Conservation (phyloP, 2,329 filamentous ascomycete species). For the Plenodomus lindquistii region DNA sequence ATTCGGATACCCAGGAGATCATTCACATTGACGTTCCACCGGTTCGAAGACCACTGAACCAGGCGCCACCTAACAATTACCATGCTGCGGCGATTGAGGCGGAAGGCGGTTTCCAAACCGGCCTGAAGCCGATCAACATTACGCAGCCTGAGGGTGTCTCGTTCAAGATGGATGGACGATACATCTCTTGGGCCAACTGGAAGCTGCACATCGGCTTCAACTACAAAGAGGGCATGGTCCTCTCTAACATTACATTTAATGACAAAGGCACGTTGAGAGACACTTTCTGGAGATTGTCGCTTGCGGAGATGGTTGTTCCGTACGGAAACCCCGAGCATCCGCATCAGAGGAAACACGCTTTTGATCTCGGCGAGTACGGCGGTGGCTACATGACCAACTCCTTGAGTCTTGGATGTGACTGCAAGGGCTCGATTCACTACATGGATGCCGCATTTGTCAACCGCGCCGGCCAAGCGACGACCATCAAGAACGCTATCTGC, state of each 20-base stretch:
- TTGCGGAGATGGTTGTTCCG: constrained; percentile 93
- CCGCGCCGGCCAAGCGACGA: constrained; percentile 71
- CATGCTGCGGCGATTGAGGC: constrained; percentile 72
- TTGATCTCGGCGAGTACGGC: constrained; percentile 80
- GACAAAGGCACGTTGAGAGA: constrained; percentile 77
- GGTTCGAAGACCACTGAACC: constrained; percentile 74
- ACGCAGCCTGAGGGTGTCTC: constrained; percentile 88
- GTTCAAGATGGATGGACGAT: constrained; percentile 74
- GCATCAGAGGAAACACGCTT: constrained; percentile 80
- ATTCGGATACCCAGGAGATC: constrained; percentile 76
- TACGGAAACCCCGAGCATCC: constrained; percentile 82
- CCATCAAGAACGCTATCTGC: constrained; percentile 92
- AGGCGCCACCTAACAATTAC: constrained; percentile 76
- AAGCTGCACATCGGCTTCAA: constrained; percentile 93
- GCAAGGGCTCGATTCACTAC: constrained; percentile 90
- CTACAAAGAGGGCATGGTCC: constrained; percentile 86
- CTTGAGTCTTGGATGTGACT: constrained; percentile 76
- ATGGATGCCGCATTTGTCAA: constrained; percentile 87
- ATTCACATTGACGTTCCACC: constrained; percentile 83
- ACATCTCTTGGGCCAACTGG: constrained; percentile 90
- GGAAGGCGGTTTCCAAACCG: constrained; percentile 73
- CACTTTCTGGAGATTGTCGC: constrained; percentile 84
- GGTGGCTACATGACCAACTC: constrained; percentile 84
- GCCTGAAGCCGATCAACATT: constrained; percentile 85
- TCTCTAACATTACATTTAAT: constrained; percentile 88